Base-by-base conservation (phyloP, 441 rosid species). In the Kokia cookei region DNA sequence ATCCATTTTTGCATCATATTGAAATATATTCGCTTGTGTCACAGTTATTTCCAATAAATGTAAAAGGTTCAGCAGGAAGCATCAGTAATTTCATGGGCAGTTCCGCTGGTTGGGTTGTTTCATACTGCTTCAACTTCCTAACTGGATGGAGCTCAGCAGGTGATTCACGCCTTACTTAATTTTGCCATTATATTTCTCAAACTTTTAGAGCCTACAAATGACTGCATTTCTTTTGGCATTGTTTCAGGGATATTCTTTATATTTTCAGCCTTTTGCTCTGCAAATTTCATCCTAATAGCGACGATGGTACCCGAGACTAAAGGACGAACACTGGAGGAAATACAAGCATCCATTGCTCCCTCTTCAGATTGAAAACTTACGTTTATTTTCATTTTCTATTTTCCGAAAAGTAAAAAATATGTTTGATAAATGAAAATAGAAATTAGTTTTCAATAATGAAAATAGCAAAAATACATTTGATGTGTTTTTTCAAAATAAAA, bases 241-340 rank as follows among this genome's bases (percentile, higher is more conserved):
- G 3, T 54, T 82, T 6, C 83, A 89, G 97, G 91, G 0, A 76
- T 68, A 63, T 90, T 92, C 59, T 84, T 90, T 42, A 60, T 86
- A 17, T 88, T 82, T 15, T 66, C 85, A 0, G 78, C 50, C 48
- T 59, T 90, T 1, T 80, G 84, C 37, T 84, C 69, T 1, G 15
- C 47, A 0, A 78, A 80, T 3, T 72, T 87, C n/a, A 1, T 89
- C 14, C 89, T 90, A 71, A 70, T 83, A 0, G 83, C 76, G 26
- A 85, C 79, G 67, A 26, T 86, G 75, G 90, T 93, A 19, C 93
- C 91, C 0, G 95, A 89, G 76, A 91, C 93, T 0, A 88, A 87
- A 72, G 97, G 95, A 1, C 35, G 35, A 32, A 32, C 35, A 32
- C 35, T 32, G 35, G 35, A 32, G 35, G 35, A 32, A 32, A 32